A percentile compares a stretch with the other conserved stretches of the same genome.
Conservation (phyloP, 192 early-diverging fungal species). For the Mortierella alpina region DNA sequence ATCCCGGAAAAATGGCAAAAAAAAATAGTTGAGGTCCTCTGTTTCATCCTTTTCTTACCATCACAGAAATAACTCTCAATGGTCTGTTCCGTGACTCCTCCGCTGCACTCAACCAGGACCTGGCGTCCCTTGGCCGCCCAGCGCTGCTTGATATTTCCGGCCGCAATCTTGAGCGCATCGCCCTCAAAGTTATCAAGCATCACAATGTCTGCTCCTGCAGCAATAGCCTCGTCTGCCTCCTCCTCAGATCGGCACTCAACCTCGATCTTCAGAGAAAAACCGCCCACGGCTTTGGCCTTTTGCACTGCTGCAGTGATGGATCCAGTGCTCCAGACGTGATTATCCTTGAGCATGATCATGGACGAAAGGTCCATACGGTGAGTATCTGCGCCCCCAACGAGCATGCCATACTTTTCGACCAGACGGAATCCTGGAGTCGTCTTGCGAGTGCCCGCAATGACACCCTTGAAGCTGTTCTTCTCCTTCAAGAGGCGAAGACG, state of each 20-base stretch:
- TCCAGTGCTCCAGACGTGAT: slow-evolving; percentile 95
- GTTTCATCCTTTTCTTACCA: slow-evolving; percentile 70
- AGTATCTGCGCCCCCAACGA: slow-evolving; percentile 96
- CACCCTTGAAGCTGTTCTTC: slow-evolving; percentile 77
- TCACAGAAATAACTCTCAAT: slow-evolving; percentile 82
- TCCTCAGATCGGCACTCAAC: slow-evolving; percentile 94
- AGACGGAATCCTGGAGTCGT: slow-evolving; percentile 97
- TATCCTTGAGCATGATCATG: slow-evolving; percentile 99
- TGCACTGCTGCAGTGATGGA: slow-evolving; percentile 93
- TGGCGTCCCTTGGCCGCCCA: slow-evolving; percentile 70
- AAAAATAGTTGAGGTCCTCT: neutral
- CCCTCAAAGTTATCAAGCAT: slow-evolving; percentile 97
- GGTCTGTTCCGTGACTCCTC: slow-evolving; percentile 94
- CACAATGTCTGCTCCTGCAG: slow-evolving; percentile 95
- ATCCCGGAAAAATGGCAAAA: neutral
- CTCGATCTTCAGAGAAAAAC: slow-evolving; percentile 96
- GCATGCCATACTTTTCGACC: slow-evolving; percentile 98
- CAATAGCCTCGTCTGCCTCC: slow-evolving; percentile 96
- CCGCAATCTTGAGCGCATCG: slow-evolving; percentile 70
- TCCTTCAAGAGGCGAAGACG: slow-evolving; percentile 68
- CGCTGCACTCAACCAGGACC: slow-evolving; percentile 93
- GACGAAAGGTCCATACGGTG: slow-evolving; percentile 97
- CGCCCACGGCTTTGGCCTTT: slow-evolving; percentile 82
- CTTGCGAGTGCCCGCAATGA: slow-evolving; percentile 96
- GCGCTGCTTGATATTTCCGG: slow-evolving; percentile 79